Conservation (phyloP, 1,284 basidiomycete genomes). For the Malassezia obtusa region DNA sequence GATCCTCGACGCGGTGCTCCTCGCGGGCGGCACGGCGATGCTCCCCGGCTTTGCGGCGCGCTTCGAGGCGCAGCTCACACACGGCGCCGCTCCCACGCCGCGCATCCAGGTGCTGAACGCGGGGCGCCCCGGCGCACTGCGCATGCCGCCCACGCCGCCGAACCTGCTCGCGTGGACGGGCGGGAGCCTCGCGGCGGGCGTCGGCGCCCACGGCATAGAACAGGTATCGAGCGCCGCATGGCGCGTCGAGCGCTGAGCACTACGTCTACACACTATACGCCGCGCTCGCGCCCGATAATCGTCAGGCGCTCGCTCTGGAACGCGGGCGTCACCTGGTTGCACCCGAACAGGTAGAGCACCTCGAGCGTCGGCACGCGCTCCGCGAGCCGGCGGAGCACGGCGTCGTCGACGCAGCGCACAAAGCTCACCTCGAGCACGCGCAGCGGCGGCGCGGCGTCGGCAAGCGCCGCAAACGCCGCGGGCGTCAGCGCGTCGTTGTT, state of each 20-base stretch:
- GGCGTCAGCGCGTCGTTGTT: constrained; percentile 56
- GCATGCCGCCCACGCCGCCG: not conserved
- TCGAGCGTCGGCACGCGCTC: constrained; percentile 25
- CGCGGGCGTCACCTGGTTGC: constrained; percentile 23
- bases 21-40: constrained; percentile 80
- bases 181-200: constrained; percentile 10
- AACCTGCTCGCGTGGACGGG: constrained; percentile 17
- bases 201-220: not conserved
- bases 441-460: constrained; percentile 48
- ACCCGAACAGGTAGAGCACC: constrained; percentile 45
- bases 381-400: constrained; percentile 63
- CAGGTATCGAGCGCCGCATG: constrained; percentile 4
- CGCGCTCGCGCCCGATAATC: constrained; percentile 28
- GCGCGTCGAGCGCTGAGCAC: not conserved
- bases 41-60: constrained; percentile 82
- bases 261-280: not conserved
- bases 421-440: constrained; percentile 70
- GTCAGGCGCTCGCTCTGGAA: constrained; percentile 20
- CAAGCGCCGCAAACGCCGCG: constrained; percentile 53
- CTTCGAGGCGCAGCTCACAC: constrained; percentile 64
- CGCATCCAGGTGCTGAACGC: not conserved
- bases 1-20: constrained; percentile 68
- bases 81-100: constrained; percentile 50
- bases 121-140: not conserved
- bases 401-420: constrained; percentile 76